Percentiles rank a stretch among this genome's conserved stretches.
Evolutionary conservation across 148 eudicot genomes (phyloP).

Genomic region (Arbutus unedo): DNA sequence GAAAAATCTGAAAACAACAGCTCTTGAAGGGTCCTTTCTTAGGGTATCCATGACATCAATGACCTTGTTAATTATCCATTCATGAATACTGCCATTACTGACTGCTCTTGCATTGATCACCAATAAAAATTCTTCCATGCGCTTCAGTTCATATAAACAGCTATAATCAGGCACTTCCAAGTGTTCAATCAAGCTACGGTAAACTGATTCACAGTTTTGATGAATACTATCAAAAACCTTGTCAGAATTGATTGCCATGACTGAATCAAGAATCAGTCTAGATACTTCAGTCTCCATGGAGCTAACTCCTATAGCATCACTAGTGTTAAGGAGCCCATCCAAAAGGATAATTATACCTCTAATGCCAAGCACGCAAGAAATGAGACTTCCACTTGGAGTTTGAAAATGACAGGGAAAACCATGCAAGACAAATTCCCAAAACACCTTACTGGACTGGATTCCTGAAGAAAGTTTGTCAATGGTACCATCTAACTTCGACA

Average conservation of each 20-base stretch:
- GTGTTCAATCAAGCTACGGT: conserved; percentile 44
- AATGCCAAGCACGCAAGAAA: conserved; percentile 69
- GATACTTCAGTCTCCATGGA: conserved; percentile 50
- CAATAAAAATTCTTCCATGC: conserved; percentile 54
- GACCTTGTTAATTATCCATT: conserved; percentile 56
- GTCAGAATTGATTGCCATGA: conserved; percentile 66
- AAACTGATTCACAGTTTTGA: conserved; percentile 62
- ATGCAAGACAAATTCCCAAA: conserved; percentile 75
- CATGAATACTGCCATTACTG: conserved; percentile 45
- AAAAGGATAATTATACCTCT: conserved; percentile 52
- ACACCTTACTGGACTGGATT: conserved; percentile 34
- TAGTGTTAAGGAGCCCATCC: conserved; percentile 54
- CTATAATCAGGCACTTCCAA: conserved; percentile 63
- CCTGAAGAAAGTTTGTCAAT: conserved; percentile 58
- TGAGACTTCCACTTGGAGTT: conserved; percentile 52
- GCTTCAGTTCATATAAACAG: conserved; percentile 64
- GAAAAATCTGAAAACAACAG: conserved; percentile 49
- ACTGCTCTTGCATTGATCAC: conserved; percentile 33
- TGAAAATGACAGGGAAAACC: conserved; percentile 76
- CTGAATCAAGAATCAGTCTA: conserved; percentile 62
- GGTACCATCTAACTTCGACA: conserved; percentile 43
- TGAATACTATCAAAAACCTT: conserved; percentile 55
- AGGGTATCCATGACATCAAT: conserved; percentile 62
- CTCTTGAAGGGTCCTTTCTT: conserved; percentile 54
- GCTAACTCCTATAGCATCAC: conserved; percentile 27